These are phyloP conservation scores for Xylaria flabelliformis DNA, from an alignment of 495 filamentous ascomycete species.

Conservation along the genomic window DNA sequence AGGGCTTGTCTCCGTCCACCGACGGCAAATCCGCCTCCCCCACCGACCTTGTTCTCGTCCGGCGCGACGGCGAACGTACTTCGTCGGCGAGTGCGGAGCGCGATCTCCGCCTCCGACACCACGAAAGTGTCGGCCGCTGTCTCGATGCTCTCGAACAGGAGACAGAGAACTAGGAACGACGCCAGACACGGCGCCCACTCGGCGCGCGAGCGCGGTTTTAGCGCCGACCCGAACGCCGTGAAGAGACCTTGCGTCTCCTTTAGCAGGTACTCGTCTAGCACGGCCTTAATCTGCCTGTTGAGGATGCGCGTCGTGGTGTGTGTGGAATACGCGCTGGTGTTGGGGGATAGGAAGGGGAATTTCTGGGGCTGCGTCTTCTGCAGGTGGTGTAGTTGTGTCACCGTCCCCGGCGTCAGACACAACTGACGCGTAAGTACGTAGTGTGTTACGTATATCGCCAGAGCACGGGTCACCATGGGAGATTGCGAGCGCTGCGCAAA, in stretches of 20 bases:
- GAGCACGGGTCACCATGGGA: slow-evolving; percentile 51
- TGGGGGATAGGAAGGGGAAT: not conserved
- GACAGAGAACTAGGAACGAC: slow-evolving; percentile 56
- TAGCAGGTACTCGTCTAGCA: slow-evolving; percentile 55
- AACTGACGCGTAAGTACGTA: slow-evolving; percentile 58
- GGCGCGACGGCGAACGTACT: slow-evolving; percentile 21
- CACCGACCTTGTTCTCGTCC: slow-evolving; percentile 47
- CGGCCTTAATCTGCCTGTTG: slow-evolving; percentile 59
- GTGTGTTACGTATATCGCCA: slow-evolving; percentile 58
- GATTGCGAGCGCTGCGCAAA: slow-evolving; percentile 43
- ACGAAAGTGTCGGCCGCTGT: slow-evolving; percentile 56
- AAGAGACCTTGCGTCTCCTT: slow-evolving; percentile 54
- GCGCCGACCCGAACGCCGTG: slow-evolving; percentile 51
- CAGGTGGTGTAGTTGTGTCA: slow-evolving; percentile 43
- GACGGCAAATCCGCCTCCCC: slow-evolving; percentile 42
- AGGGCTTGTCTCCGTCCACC: slow-evolving; percentile 28
- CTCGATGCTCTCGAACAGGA: slow-evolving; percentile 61
- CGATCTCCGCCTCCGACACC: slow-evolving; percentile 54
- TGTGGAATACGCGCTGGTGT: not conserved
- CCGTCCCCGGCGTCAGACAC: slow-evolving; percentile 50
- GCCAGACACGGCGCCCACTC: slow-evolving; percentile 61
- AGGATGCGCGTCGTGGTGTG: slow-evolving; percentile 53
- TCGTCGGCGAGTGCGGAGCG: slow-evolving; percentile 39
- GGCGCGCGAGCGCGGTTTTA: slow-evolving; percentile 54
- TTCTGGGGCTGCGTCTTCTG: slow-evolving; percentile 17